A percentile compares a stretch with the other conserved stretches of the same genome.
Evolutionary conservation across 73 alveolate genomes (phyloP).

Genomic region (Tetrahymena elliotti): DNA sequence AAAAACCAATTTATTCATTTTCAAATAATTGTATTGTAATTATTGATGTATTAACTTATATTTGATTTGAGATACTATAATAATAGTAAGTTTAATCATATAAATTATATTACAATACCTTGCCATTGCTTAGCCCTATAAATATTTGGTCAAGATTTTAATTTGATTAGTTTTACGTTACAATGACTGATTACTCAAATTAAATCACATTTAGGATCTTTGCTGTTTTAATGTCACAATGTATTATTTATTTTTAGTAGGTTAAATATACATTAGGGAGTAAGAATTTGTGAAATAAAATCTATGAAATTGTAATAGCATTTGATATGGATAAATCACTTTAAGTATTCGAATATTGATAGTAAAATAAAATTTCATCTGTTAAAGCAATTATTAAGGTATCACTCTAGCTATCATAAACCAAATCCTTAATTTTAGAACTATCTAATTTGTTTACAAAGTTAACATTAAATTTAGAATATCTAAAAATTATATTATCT

Average conservation of each 20-base stretch:
- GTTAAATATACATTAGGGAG: background rate
- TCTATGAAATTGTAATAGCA: too few relatives aligned
- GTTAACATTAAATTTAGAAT: background rate
- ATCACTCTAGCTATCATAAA: background rate
- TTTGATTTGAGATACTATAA: too few relatives aligned
- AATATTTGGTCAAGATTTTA: background rate
- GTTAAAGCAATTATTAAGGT: background rate
- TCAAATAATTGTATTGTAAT: too few relatives aligned
- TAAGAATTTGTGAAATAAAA: too few relatives aligned
- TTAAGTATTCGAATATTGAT: too few relatives aligned
- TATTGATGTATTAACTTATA: background rate
- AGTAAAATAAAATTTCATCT: background rate
- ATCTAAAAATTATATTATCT: background rate
- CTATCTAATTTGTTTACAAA: background rate
- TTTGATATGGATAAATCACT: background rate
- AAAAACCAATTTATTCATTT: background rate
- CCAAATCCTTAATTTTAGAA: background rate
- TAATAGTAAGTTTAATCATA: background rate
- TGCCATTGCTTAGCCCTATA: background rate
- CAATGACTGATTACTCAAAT: background rate
- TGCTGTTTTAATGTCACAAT: background rate
- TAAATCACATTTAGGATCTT: too few relatives aligned
- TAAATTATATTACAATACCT: background rate
- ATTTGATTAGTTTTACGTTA: background rate
- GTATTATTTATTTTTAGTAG: background rate